phyloP scores from a whole-genome alignment of 192 early-diverging fungal species.

The Podila epicladia region DNA sequence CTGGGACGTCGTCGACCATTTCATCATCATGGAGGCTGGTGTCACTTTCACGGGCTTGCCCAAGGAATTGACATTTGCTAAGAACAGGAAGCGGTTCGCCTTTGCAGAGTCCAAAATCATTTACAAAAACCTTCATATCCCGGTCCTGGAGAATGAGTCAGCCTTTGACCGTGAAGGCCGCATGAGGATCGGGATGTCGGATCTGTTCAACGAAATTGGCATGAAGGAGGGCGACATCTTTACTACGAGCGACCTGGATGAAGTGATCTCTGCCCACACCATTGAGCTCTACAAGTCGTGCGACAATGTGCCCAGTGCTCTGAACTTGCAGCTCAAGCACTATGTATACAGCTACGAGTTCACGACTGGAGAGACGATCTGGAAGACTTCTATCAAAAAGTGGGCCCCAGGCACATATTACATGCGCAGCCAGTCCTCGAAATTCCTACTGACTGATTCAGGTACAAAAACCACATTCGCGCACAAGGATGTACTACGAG shows the following conservation, averaged over 20 bases:
- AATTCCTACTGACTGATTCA: slow-evolving; percentile 60
- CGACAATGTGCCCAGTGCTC: slow-evolving; percentile 50
- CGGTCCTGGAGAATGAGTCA: slow-evolving; percentile 32
- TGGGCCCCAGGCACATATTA: slow-evolving; percentile 34
- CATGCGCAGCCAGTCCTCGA: slow-evolving; percentile 48
- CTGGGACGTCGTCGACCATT: slow-evolving; percentile 65
- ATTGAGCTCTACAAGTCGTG: slow-evolving; percentile 57
- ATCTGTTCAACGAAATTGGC: slow-evolving; percentile 33
- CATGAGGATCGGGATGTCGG: slow-evolving; percentile 44
- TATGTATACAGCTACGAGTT: slow-evolving; percentile 75
- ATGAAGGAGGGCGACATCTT: slow-evolving; percentile 55
- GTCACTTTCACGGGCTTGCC: slow-evolving; percentile 63
- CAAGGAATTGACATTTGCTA: slow-evolving; percentile 57
- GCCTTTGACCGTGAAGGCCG: slow-evolving; percentile 53
- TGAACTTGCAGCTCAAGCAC: slow-evolving; percentile 63
- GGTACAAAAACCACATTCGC: slow-evolving; percentile 38
- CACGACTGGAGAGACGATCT: slow-evolving; percentile 52
- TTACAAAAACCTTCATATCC: slow-evolving; percentile 34
- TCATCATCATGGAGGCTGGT: slow-evolving; percentile 66
- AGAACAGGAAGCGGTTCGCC: slow-evolving; percentile 59
- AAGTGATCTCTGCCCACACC: slow-evolving; percentile 58
- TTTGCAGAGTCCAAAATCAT: slow-evolving; percentile 65
- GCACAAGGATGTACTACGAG: background rate
- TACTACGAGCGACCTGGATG: slow-evolving; percentile 69
- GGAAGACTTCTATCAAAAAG: slow-evolving; percentile 57